Conservation (phyloP, 1,284 basidiomycete genomes). For the Jaminaea rosea region DNA sequence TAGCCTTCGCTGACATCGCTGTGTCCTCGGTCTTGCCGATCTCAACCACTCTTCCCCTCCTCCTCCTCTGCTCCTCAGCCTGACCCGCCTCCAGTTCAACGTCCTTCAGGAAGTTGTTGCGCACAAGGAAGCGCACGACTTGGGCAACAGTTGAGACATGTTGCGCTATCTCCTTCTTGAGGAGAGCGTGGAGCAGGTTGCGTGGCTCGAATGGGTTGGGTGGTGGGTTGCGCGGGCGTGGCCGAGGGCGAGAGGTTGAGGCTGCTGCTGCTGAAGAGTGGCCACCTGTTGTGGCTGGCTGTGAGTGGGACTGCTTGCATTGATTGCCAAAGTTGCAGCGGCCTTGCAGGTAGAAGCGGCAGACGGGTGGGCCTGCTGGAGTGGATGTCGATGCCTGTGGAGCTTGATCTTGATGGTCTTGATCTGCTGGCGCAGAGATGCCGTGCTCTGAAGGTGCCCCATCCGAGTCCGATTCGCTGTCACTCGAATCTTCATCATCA, state of each 20-base stretch:
- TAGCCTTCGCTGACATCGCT: background rate
- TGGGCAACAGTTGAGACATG: slow-evolving; percentile 88
- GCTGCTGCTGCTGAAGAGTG: slow-evolving; percentile 6
- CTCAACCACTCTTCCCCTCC: slow-evolving; percentile 13
- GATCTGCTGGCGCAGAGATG: slow-evolving; percentile 1
- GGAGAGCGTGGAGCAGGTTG: slow-evolving; percentile 52
- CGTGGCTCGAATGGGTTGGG: slow-evolving; percentile 40
- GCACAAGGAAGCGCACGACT: slow-evolving; percentile 80
- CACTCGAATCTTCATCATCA: background rate
- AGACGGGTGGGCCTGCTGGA: slow-evolving; percentile 4
- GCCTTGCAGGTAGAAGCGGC: slow-evolving; percentile 26
- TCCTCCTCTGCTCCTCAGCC: slow-evolving; percentile 55
- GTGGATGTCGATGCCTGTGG: background rate
- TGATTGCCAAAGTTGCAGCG: slow-evolving; percentile 29
- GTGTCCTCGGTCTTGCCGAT: background rate
- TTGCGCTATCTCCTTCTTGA: slow-evolving; percentile 76
- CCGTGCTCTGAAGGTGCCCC: slow-evolving; percentile 1
- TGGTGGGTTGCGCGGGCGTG: slow-evolving; percentile 27
- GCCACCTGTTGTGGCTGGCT: no score
- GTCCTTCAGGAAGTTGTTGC: slow-evolving; percentile 75
- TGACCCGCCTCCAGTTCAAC: slow-evolving; percentile 77
- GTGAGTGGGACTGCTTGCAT: slow-evolving; percentile 26
- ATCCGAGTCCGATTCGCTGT: slow-evolving; percentile 5
- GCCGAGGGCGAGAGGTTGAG: slow-evolving; percentile 7
- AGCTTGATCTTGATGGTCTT: background rate